Evolutionary conservation across 1,139 yeast genomes (phyloP).

Genomic region (Hansenula anomala): DNA sequence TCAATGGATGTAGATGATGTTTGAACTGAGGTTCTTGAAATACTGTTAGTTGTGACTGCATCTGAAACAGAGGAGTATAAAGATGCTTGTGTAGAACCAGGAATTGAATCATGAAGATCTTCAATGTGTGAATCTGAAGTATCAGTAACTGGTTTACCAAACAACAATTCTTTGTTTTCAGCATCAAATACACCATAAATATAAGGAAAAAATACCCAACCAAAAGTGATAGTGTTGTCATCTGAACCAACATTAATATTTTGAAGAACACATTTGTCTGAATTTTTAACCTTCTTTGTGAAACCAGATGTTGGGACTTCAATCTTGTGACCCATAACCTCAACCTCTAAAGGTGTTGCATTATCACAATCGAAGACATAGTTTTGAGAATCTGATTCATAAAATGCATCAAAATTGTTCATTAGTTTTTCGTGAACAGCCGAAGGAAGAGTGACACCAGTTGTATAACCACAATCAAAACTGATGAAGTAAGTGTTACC

Average conservation of each 20-base stretch:
- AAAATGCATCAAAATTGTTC: conserved; percentile 10
- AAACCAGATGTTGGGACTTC: conserved; percentile 7
- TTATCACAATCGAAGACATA: conserved; percentile 11
- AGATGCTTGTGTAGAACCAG: conserved; percentile 3
- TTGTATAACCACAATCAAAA: conserved; percentile 8
- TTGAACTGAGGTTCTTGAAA: background rate
- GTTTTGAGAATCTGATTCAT: conserved; percentile 7
- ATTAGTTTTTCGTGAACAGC: conserved; percentile 8
- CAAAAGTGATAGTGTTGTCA: conserved; percentile 9
- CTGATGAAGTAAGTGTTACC: conserved; percentile 2
- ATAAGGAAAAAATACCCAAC: conserved; percentile 11
- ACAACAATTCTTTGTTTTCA: conserved; percentile 9
- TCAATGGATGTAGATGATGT: background rate
- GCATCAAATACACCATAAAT: conserved; percentile 15
- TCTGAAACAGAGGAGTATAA: background rate
- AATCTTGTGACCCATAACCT: conserved; percentile 8
- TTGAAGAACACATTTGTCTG: conserved; percentile 8
- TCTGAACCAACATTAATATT: conserved; percentile 3
- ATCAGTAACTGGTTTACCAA: conserved; percentile 8
- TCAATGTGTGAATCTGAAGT: conserved; percentile 4
- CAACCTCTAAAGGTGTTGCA: conserved; percentile 5
- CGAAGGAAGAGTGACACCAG: conserved; percentile 12
- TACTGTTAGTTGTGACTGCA: background rate
- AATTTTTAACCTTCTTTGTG: conserved; percentile 6
- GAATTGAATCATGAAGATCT: conserved; percentile 6